phyloP scores from a whole-genome alignment of 2,329 filamentous ascomycete genomes.

The Mycosphaerelloides madeirae region DNA sequence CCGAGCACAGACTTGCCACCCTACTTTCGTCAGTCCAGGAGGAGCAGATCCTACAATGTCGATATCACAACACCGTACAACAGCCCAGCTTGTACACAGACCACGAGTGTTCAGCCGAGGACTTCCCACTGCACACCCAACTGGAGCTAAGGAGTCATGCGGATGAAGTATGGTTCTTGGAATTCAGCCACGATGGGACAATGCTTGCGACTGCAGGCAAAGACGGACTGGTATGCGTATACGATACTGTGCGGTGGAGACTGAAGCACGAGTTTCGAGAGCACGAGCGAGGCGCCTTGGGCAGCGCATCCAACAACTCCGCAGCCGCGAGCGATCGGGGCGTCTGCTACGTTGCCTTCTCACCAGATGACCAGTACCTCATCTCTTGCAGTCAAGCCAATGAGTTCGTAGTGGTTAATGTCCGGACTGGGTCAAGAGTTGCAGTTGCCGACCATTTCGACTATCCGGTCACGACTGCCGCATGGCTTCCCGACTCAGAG shows the following conservation, averaged over 20 bases:
- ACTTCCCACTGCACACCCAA: constrained; percentile 71
- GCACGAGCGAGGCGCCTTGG: constrained; percentile 24
- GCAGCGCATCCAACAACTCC: constrained; percentile 8
- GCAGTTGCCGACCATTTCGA: constrained; percentile 64
- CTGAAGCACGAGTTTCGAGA: constrained; percentile 48
- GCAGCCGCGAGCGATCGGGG: constrained; percentile 38
- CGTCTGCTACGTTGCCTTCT: constrained; percentile 82
- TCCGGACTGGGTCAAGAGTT: constrained; percentile 52
- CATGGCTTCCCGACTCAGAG: constrained; percentile 77
- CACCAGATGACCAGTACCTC: constrained; percentile 80
- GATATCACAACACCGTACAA: constrained; percentile 78
- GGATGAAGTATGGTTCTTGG: constrained; percentile 86
- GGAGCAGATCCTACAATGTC: constrained; percentile 73
- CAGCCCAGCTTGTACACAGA: constrained; percentile 85
- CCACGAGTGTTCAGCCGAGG: constrained; percentile 72
- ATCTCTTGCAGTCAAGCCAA: constrained; percentile 63
- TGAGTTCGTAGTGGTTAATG: constrained; percentile 32
- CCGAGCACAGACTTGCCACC: constrained; percentile 78
- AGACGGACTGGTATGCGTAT: constrained; percentile 72
- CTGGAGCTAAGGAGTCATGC: constrained; percentile 67
- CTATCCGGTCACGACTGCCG: constrained; percentile 82
- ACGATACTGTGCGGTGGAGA: constrained; percentile 68
- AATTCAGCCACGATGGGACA: constrained; percentile 82
- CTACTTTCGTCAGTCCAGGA: constrained; percentile 80
- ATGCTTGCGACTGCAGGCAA: constrained; percentile 77